Evolutionary conservation across 805 yeast genomes (phyloP), one percentile per base, ranked within the genome.

Genomic region (Saturnispora besseyi): DNA sequence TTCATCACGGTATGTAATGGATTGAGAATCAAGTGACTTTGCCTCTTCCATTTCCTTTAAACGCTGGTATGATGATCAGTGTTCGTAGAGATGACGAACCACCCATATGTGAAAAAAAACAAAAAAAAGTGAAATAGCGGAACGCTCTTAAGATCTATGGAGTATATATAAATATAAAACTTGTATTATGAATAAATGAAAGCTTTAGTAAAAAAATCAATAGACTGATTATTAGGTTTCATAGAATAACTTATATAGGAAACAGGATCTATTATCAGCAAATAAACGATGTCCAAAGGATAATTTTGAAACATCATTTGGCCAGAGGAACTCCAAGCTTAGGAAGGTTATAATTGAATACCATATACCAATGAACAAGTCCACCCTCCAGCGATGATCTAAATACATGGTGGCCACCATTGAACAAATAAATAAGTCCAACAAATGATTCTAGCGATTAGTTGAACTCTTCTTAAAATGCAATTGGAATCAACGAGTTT

Each of bases 401-500:
- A 83, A 62, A 57, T 83, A 83, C 66, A 82, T 78, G 3, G 87
- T 79, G 24, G 86, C 78, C 87, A 83, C 84, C 87, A 81, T 60
- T 82, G 87, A 32, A 78, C 59, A 2, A 69, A 51, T 7, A 82
- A 76, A 62, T 76, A 82, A 0, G 53, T 33, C 5, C 73, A 57
- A 21, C 72, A 74, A 1, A 72, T 54, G 5, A 68, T 15, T 53
- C 69, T 71, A n/a, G 46, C 46, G 7, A 24, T 26, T n/a, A 32
- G 8, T 8, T 22, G 24, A 18, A 18, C 40, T 36, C 18, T 36
- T 36, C 24, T 36, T 15, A 36, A 36, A n/a, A 36, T 12, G 12
- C 24, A 22, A 24, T 22, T n/a, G 6, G 32, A 13, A 33, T 13
- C 10, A 10, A 28, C 21, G 13, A 44, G 13, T 30, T 42, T 30